These are phyloP conservation scores for Pseudocercospora musae DNA, from an alignment of 2,329 filamentous ascomycete genomes.

Conservation along the genomic window DNA sequence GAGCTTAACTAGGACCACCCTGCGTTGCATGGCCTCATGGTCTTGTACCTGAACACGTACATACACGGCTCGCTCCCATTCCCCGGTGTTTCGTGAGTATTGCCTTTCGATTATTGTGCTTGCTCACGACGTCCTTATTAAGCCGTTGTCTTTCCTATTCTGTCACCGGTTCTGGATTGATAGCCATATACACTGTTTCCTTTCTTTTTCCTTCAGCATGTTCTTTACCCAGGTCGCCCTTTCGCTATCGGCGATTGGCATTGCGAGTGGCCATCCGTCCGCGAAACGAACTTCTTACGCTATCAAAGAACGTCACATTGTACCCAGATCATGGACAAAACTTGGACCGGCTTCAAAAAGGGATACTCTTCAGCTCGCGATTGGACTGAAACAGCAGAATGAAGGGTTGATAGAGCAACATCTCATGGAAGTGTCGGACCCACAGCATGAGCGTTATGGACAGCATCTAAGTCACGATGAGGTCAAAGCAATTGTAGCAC, in stretches of 20 bases:
- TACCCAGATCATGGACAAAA: slow-evolving; percentile 52
- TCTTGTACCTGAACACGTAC: background rate
- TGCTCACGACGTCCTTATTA: background rate
- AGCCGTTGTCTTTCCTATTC: background rate
- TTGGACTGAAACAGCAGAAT: slow-evolving; percentile 57
- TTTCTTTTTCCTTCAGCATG: slow-evolving; percentile 4
- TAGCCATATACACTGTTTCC: background rate
- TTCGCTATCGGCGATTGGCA: slow-evolving; percentile 1
- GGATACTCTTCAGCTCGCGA: slow-evolving; percentile 53
- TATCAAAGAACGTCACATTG: slow-evolving; percentile 55
- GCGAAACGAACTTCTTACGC: slow-evolving; percentile 41
- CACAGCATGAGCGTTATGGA: slow-evolving; percentile 52
- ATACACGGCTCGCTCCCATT: background rate
- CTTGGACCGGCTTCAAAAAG: slow-evolving; percentile 47
- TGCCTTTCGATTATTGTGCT: background rate
- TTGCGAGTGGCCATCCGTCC: slow-evolving; percentile 18
- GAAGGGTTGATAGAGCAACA: slow-evolving; percentile 56
- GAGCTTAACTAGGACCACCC: background rate
- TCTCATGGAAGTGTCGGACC: slow-evolving; percentile 54
- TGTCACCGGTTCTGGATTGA: background rate
- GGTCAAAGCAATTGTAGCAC: slow-evolving; percentile 53
- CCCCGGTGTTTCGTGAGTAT: background rate
- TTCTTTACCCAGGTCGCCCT: slow-evolving; percentile 1
- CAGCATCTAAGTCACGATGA: slow-evolving; percentile 50
- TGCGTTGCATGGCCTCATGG: background rate